Evolutionary conservation across 345 rosid genomes (phyloP), one percentile per base, ranked within the genome.

Genomic region (Salix udensis): DNA sequence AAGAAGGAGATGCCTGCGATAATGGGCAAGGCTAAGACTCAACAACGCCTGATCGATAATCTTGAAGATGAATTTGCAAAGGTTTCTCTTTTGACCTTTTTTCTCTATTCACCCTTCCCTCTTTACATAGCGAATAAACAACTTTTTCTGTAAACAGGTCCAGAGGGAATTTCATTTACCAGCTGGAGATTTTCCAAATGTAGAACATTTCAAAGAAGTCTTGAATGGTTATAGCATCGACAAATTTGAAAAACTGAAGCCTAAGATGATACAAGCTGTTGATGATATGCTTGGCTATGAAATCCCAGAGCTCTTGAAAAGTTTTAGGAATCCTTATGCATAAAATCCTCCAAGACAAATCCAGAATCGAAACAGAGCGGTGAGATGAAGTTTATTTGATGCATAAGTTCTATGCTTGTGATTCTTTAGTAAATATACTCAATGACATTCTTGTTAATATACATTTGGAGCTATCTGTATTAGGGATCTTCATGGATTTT

Each of bases 1-100:
- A 91, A 84, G 82, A 91, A 91, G 78, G 97, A 95, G 86, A 95
- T 95, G 98, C 98, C 98, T n/a, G 79, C 92, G 24, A 85, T 95
- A 86, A 88, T 95, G 75, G 98, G 98, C 53, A 95, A 95, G 81
- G 96, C 94, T 5, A 93, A 95, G 84, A 72, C 98, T 76, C 98
- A 95, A 78, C 97, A 95, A 76, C 88, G 84, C 77, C 91, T 95
- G 28, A 85, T 88, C 12, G 93, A 93, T 79, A 91, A 91, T 83
- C 85, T 95, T 74, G 94, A 81, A 81, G 93, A 88, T 5, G 97
- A 87, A 80, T 95, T 93, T 70, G 88, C 75, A 37, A 95, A 95
- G 92, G 98, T 95, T 73, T 65, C 65, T 16, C 8, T 26, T 3
- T 14, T 42, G 5, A 28, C 6, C 26, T 24, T 15, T 18, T 21